phyloP scores from a whole-genome alignment of 164 flowering plant species.

The Vitis cinerea region DNA sequence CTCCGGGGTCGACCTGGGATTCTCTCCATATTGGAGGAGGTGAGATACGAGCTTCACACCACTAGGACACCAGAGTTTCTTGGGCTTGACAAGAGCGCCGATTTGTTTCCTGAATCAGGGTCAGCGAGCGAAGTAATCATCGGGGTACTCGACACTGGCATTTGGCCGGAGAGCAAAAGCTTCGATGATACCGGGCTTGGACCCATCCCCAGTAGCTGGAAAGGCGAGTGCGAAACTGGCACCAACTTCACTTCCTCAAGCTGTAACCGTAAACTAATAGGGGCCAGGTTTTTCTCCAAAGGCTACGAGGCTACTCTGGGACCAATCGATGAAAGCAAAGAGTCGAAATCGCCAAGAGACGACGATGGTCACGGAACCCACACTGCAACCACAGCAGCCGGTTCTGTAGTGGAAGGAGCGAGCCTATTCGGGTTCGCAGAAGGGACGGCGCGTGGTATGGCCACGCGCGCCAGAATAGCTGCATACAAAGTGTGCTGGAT shows the following conservation, averaged over 20 bases:
- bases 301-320: constrained; percentile 61
- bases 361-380: constrained; percentile 80
- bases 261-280: constrained; percentile 58
- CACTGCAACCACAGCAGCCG: constrained; percentile 61
- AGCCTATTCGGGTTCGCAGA: constrained; percentile 58
- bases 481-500: constrained; percentile 63
- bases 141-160: constrained; percentile 67
- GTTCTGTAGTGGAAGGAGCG: constrained; percentile 45
- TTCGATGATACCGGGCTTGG: constrained; percentile 52
- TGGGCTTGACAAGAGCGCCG: constrained; percentile 39
- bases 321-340: constrained; percentile 43
- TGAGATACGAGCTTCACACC: constrained; percentile 58
- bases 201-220: constrained; percentile 54
- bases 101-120: constrained; percentile 33
- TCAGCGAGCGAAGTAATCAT: constrained; percentile 46
- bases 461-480: constrained; percentile 50
- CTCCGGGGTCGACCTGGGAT: constrained; percentile 41
- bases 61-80: constrained; percentile 61
- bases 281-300: constrained; percentile 51
- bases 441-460: constrained; percentile 72
- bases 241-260: constrained; percentile 39
- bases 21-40: constrained; percentile 46
- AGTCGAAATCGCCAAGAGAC: constrained; percentile 57
- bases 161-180: constrained; percentile 75
- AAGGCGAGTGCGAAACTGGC: constrained; percentile 54